Base-by-base conservation (phyloP, 2,329 filamentous ascomycete genomes). In the Daldinia sp. region DNA sequence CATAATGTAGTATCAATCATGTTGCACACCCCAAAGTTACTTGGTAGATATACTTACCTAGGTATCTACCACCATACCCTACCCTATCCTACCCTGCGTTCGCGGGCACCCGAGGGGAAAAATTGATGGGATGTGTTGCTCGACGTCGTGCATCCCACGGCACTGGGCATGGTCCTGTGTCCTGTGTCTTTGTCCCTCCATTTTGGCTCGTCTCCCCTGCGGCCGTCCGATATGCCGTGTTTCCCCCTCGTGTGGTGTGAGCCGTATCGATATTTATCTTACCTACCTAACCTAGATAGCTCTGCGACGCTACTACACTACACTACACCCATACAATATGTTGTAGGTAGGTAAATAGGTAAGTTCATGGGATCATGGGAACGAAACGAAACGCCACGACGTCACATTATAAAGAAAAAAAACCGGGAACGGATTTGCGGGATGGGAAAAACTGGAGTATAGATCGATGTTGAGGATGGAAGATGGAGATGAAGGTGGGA, bases 21-120 rank as follows among this genome's bases (percentile, higher is more conserved):
- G 63, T 66, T 41, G 39, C 61, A 65, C 62, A 18, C 54, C 42
- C 18, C 33, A 59, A 54, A 28, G 10, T 33, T 33, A 33, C 30
- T 48, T 56, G 30, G 55, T 51, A 30, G 48, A 33, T 35, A 35
- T 35, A 35, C 33, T 35, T 23, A n/a, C n/a, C n/a, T n/a, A n/a
- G n/a, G n/a, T n/a, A 10, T 9, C 33, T 9, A 35, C 33, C 9
- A 9, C 35, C 13, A 33, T 39, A 12, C 10, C 15, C 37, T 39
- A n/a, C 37, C 12, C 12, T 39, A 12, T n/a, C 15, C 15, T 30
- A 4, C 26, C 46, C 60, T 46, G 62, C 68, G 63, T 63, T 63
- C 62, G 54, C 56, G 46, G 53, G 42, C 30, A 66, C 55, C 60
- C 53, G 53, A 66, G 59, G 60, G 55, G 44, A 51, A 59, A 59